A percentile compares a stretch with the other conserved stretches of the same genome.
These are phyloP conservation scores for Phaffia australis DNA, from an alignment of 768 basidiomycete genomes.

Conservation along the genomic window DNA sequence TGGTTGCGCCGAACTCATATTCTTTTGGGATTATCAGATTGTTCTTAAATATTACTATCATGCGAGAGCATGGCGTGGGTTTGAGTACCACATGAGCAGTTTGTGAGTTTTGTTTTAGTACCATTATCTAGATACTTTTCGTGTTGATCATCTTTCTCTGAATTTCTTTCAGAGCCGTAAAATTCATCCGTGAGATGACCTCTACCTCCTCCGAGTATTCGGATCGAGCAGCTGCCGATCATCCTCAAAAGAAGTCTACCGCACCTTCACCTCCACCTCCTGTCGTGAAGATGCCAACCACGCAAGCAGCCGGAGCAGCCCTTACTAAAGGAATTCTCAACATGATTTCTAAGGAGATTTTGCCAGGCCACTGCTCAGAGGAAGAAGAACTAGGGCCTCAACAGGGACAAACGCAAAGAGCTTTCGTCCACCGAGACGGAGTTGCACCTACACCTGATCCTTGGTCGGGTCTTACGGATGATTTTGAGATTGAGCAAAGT, in stretches of 20 bases:
- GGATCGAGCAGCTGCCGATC: background rate
- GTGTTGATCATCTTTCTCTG: background rate
- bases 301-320: background rate
- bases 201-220: background rate
- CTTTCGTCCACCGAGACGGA: slow-evolving; percentile 14
- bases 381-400: background rate
- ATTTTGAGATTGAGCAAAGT: slow-evolving; percentile 44
- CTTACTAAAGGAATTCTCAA: slow-evolving; percentile 14
- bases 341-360: slow-evolving; percentile 18
- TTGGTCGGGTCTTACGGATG: slow-evolving; percentile 33
- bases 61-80: slow-evolving; percentile 58
- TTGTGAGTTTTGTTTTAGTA: slow-evolving; percentile 44
- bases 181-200: slow-evolving; percentile 77
- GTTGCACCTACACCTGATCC: slow-evolving; percentile 11
- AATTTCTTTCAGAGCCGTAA: slow-evolving; percentile 51
- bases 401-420: background rate
- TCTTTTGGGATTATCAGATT: slow-evolving; percentile 37
- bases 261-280: background rate
- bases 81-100: slow-evolving; percentile 81
- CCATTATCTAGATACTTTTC: background rate
- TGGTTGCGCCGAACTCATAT: background rate
- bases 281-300: background rate
- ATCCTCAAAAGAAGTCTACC: slow-evolving; percentile 1
- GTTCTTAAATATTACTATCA: slow-evolving; percentile 81
- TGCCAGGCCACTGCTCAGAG: slow-evolving; percentile 9